Conservation (phyloP, 495 filamentous ascomycete genomes). For the Aspergillus funiculosus region DNA sequence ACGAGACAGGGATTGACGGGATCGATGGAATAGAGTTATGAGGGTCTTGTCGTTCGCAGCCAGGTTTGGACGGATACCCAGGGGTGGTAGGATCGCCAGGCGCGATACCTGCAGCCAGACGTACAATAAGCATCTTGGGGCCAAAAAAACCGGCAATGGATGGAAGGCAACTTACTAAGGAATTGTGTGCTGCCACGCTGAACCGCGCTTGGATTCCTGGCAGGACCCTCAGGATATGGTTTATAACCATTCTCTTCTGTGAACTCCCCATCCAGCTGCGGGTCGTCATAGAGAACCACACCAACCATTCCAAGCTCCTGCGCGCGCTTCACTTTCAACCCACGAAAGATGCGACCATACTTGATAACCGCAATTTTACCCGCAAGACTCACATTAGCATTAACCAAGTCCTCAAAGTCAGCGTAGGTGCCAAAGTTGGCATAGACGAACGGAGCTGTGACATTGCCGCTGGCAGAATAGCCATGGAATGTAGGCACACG, state of each 20-base stretch:
- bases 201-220: conserved; percentile 80
- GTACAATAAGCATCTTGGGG: no score
- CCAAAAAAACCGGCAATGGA: not conserved
- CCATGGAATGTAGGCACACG: conserved; percentile 93
- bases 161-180: conserved; percentile 50
- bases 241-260: conserved; percentile 76
- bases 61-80: conserved; percentile 90
- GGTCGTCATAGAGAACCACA: conserved; percentile 78
- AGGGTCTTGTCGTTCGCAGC: conserved; percentile 68
- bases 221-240: conserved; percentile 80
- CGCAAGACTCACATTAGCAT: conserved; percentile 65
- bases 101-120: conserved; percentile 50
- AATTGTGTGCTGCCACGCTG: conserved; percentile 90
- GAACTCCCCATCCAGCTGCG: conserved; percentile 77
- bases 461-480: conserved; percentile 87
- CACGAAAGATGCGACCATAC: conserved; percentile 84
- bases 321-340: conserved; percentile 87
- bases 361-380: conserved; percentile 85
- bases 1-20: conserved; percentile 89
- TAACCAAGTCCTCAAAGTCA: conserved; percentile 78
- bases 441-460: conserved; percentile 75
- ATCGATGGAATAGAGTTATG: conserved; percentile 69
- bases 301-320: conserved; percentile 91
- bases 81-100: conserved; percentile 78
- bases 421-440: conserved; percentile 82